Evolutionary conservation across 169 alveolate species (phyloP).

Genomic region (Cryptosporidium tyzzeri): DNA sequence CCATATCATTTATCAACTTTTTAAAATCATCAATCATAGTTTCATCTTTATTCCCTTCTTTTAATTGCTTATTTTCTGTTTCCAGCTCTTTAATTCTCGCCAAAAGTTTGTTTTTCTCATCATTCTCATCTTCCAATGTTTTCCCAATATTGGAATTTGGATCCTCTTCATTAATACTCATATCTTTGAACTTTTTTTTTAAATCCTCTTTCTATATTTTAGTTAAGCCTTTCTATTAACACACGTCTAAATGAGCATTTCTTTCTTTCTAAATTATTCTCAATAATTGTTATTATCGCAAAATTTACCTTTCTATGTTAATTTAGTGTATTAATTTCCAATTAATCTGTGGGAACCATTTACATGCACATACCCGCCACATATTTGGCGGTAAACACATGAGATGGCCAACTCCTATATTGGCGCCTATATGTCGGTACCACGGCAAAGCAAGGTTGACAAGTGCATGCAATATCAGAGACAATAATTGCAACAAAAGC

Average conservation of each 20-base stretch:
- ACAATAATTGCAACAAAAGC: background rate
- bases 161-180: background rate
- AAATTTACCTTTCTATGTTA: background rate
- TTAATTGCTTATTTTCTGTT: slow-evolving; percentile 1
- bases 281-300: background rate
- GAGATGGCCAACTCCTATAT: background rate
- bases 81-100: slow-evolving; percentile 35
- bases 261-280: background rate
- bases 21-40: background rate
- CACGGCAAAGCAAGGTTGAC: background rate
- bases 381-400: background rate
- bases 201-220: background rate
- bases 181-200: background rate
- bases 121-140: background rate
- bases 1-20: slow-evolving; percentile 20
- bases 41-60: background rate
- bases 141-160: background rate
- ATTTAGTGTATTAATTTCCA: background rate
- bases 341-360: slow-evolving; percentile 6
- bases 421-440: background rate
- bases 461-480: background rate
- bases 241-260: background rate
- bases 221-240: background rate
- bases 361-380: slow-evolving; percentile 4
- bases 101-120: background rate